Evolutionary conservation across 257 asterid genomes (phyloP).

Genomic region (Salvia rosmarinus): DNA sequence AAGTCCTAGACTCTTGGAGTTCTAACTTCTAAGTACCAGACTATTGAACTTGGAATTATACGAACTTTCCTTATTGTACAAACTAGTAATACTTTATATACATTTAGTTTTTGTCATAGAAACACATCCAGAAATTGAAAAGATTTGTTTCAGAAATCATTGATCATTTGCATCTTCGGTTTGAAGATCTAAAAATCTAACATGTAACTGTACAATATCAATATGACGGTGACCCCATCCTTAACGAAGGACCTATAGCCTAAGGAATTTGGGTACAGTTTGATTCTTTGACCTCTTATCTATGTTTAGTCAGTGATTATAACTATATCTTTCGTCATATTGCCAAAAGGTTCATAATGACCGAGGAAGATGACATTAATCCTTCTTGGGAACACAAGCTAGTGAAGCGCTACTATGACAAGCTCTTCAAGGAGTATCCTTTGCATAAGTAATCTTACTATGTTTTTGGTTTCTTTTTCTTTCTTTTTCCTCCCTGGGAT

Average conservation of each 20-base stretch:
- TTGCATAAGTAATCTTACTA: slow-evolving; percentile 22
- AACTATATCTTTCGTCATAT: slow-evolving; percentile 28
- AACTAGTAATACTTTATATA: background rate
- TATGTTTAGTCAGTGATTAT: slow-evolving; percentile 18
- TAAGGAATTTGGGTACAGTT: background rate
- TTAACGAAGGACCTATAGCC: slow-evolving; percentile 9
- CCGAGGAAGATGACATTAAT: slow-evolving; percentile 89
- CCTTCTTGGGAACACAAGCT: slow-evolving; percentile 96
- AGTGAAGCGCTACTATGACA: slow-evolving; percentile 95
- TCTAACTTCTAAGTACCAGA: background rate
- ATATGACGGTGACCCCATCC: background rate
- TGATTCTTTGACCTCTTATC: slow-evolving; percentile 17
- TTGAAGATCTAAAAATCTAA: background rate
- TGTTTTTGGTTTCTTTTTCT: slow-evolving; percentile 26
- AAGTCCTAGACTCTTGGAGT: background rate
- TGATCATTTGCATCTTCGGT: background rate
- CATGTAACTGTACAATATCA: background rate
- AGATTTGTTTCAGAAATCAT: background rate
- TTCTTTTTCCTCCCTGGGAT: background rate
- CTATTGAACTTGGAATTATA: background rate
- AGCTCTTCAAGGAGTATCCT: slow-evolving; percentile 99
- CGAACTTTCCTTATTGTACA: background rate
- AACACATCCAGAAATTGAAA: background rate
- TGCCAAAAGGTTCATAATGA: slow-evolving; percentile 70
- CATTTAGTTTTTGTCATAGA: background rate